Percentiles rank a stretch among this genome's conserved stretches.
Evolutionary conservation across 169 alveolate species (phyloP).

Genomic region (Plasmodium adleri): DNA sequence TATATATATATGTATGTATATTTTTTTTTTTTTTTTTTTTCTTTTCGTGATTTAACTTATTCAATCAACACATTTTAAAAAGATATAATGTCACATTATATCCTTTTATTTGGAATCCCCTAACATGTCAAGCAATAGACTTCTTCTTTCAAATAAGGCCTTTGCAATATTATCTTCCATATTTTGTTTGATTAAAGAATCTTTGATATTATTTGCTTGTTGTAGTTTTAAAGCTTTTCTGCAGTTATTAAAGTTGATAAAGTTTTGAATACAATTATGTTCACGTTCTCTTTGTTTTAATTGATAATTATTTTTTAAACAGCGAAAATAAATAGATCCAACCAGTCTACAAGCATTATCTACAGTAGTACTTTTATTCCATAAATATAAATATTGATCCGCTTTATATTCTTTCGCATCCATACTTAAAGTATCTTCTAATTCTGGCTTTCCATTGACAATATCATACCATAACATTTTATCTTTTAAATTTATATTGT

Average conservation of each 20-base stretch:
- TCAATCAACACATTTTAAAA: not conserved
- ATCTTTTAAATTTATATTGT: conserved; percentile 77
- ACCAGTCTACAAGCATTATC: conserved; percentile 88
- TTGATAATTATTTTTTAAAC: conserved; percentile 82
- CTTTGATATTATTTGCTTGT: conserved; percentile 78
- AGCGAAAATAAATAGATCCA: conserved; percentile 84
- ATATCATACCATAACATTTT: conserved; percentile 86
- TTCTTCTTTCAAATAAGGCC: conserved; percentile 69
- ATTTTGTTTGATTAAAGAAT: conserved; percentile 81
- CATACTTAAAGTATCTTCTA: conserved; percentile 85
- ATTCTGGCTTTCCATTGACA: conserved; percentile 87
- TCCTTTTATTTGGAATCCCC: not conserved
- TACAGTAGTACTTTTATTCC: conserved; percentile 85
- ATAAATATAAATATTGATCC: conserved; percentile 84
- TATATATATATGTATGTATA: not conserved
- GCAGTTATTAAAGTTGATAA: conserved; percentile 80
- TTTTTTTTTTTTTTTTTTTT: not conserved
- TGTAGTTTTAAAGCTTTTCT: conserved; percentile 80
- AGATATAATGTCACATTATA: too few species aligned
- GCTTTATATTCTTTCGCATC: conserved; percentile 91
- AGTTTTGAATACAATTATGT: conserved; percentile 75
- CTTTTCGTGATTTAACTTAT: not conserved
- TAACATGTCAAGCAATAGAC: conserved; percentile 49
- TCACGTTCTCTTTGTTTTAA: conserved; percentile 68
- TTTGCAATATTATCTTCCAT: conserved; percentile 80